Evolutionary conservation across 495 filamentous ascomycete species (phyloP).

Genomic region (Collariella sp.): DNA sequence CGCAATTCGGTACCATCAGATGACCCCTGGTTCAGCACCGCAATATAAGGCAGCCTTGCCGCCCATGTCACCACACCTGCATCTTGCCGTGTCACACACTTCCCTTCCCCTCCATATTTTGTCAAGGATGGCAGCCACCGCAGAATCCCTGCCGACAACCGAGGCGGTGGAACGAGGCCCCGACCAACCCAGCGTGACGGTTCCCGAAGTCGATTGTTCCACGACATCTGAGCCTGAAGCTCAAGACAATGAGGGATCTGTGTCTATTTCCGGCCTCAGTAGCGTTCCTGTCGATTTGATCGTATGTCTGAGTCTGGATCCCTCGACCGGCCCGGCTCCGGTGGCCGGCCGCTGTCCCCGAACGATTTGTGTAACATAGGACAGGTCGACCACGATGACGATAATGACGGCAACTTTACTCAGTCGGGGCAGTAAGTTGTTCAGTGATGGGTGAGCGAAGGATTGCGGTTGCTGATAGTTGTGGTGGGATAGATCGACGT

Average conservation of each 20-base stretch:
- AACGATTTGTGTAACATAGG: background rate
- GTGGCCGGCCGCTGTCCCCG: background rate
- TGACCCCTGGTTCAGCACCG: too few species aligned
- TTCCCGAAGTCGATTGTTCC: background rate
- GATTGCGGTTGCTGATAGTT: background rate
- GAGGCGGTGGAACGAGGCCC: too few species aligned
- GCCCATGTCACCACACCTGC: too few species aligned
- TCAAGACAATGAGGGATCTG: background rate
- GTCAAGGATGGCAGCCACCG: too few species aligned
- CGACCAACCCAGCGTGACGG: too few species aligned
- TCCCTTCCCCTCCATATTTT: too few species aligned
- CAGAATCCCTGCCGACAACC: too few species aligned
- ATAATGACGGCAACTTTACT: background rate
- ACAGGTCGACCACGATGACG: constrained; percentile 5
- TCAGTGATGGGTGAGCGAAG: background rate
- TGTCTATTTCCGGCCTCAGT: background rate
- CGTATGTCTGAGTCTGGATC: background rate
- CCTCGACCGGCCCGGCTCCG: background rate
- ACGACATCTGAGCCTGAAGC: background rate
- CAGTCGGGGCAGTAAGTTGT: background rate
- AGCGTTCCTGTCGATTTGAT: constrained; percentile 3
- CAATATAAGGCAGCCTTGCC: too few species aligned
- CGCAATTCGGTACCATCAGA: background rate
- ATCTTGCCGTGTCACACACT: too few species aligned
- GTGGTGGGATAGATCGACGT: background rate